These are phyloP conservation scores for Blastocystis sp. DNA, from an alignment of 352 stramenopile genomes.

Conservation along the genomic window DNA sequence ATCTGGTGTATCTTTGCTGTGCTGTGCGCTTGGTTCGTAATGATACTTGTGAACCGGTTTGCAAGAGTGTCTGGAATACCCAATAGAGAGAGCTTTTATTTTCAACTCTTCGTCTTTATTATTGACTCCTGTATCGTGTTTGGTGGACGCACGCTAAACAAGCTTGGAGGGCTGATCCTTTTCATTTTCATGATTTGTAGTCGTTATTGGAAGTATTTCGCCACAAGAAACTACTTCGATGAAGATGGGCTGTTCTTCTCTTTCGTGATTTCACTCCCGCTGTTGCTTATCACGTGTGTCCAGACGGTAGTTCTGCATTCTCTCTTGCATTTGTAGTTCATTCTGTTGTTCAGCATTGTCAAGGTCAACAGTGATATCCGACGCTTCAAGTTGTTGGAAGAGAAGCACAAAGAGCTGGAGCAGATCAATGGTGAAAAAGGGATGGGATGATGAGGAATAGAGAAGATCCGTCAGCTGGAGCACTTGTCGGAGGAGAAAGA, in stretches of 20 bases:
- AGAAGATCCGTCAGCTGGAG: neutral
- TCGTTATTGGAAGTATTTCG: conserved; percentile 46
- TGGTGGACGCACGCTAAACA: conserved; percentile 28
- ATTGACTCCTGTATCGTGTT: conserved; percentile 46
- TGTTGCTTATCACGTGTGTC: conserved; percentile 29
- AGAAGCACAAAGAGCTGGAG: conserved; percentile 46
- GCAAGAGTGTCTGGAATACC: neutral
- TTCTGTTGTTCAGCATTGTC: conserved; percentile 35
- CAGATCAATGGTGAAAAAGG: neutral
- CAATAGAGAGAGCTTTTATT: conserved; percentile 29
- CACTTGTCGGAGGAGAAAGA: neutral
- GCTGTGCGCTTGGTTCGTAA: conserved; percentile 7
- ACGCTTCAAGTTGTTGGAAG: neutral
- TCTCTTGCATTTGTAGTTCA: conserved; percentile 11
- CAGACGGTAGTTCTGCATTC: neutral
- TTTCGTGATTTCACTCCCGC: conserved; percentile 44
- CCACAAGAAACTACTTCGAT: conserved; percentile 58
- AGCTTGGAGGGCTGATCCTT: conserved; percentile 10
- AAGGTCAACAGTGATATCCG: conserved; percentile 31
- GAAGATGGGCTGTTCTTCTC: conserved; percentile 63
- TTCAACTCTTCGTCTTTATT: conserved; percentile 54
- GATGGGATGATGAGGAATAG: neutral
- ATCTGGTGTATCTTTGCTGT: conserved; percentile 27
- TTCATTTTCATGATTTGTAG: neutral
- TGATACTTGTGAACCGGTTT: conserved; percentile 27